Conservation (phyloP, 331 rosid species). For the Quercus lobata region DNA sequence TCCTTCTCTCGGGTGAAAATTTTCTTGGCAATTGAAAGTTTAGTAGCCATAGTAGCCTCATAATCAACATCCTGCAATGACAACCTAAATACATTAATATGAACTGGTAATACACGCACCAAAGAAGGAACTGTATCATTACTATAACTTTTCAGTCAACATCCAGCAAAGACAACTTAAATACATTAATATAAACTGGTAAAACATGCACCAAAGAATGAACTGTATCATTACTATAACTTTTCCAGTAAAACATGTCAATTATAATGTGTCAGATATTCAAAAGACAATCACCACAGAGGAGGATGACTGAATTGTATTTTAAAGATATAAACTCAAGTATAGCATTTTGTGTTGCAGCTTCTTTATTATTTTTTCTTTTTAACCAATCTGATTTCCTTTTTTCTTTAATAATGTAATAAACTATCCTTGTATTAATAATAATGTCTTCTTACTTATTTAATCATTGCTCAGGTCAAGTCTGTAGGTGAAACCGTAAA, state of each 20-base stretch:
- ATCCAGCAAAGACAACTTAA: slow-evolving; percentile 43
- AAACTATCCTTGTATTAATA: background rate
- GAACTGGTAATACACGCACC: background rate
- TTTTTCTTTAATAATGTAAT: background rate
- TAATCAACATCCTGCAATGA: slow-evolving; percentile 78
- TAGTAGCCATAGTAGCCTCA: slow-evolving; percentile 77
- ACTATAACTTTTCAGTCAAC: slow-evolving; percentile 40
- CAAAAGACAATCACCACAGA: slow-evolving; percentile 2
- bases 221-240: background rate
- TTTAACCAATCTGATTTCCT: background rate
- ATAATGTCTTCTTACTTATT: background rate
- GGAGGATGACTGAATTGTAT: background rate
- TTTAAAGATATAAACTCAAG: background rate
- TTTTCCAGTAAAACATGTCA: background rate
- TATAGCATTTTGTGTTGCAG: background rate
- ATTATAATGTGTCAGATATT: background rate
- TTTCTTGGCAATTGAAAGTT: slow-evolving; percentile 85
- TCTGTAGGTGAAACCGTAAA: background rate
- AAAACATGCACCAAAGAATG: background rate
- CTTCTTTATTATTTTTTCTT: background rate
- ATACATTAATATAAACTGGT: background rate
- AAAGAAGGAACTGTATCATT: background rate
- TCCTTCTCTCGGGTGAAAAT: slow-evolving; percentile 69
- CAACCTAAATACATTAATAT: slow-evolving; percentile 3
- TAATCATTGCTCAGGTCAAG: background rate